phyloP scores from a whole-genome alignment of 2,329 filamentous ascomycete genomes.

The Nemania sp. region DNA sequence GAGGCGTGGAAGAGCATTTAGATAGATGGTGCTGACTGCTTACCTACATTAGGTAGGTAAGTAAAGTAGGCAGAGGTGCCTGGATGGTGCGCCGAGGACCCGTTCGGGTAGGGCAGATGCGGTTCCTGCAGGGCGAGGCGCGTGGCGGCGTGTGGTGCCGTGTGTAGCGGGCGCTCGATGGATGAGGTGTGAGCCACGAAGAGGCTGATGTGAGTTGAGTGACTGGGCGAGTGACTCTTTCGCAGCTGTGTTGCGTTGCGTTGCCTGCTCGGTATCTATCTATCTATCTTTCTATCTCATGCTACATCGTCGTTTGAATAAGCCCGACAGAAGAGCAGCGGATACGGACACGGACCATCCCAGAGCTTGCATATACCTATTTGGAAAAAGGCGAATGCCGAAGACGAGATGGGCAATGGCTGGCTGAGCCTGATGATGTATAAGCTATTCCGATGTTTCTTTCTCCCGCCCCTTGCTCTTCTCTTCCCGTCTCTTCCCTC shows the following conservation, averaged over 20 bases:
- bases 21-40: background rate
- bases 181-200: background rate
- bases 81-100: background rate
- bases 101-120: background rate
- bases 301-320: background rate
- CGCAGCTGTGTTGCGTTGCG: background rate
- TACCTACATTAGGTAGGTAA: no score
- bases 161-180: background rate
- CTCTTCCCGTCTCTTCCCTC: background rate
- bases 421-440: background rate
- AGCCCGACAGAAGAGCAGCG: background rate
- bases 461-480: background rate
- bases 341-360: no score
- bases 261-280: background rate
- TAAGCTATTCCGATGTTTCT: background rate
- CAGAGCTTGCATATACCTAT: background rate
- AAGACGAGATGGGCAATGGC: background rate
- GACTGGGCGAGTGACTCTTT: no score
- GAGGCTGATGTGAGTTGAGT: background rate
- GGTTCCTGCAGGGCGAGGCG: slow-evolving; percentile 5
- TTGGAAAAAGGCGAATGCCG: slow-evolving; percentile 1
- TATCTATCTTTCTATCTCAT: no score
- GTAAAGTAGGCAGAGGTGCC: no score
- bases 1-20: background rate
- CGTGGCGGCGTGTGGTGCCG: background rate